Evolutionary conservation across 495 filamentous ascomycete species (phyloP).

Genomic region (Hyaloscypha hepaticicola): DNA sequence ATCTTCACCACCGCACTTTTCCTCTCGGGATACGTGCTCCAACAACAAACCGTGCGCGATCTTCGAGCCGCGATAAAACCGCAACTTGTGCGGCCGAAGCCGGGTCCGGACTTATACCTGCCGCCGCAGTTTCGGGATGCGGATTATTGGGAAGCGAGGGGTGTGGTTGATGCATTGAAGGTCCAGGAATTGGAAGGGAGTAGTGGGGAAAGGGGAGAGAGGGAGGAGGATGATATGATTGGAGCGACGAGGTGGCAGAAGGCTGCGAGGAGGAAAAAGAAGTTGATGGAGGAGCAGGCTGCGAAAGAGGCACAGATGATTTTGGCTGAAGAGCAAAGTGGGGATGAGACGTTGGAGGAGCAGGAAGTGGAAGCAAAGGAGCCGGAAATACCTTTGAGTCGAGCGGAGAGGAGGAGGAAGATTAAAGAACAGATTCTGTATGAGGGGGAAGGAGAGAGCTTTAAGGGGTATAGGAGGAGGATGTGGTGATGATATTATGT

Average conservation of each 20-base stretch:
- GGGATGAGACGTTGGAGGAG: not conserved
- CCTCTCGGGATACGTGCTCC: slow-evolving; percentile 53
- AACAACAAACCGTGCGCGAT: slow-evolving; percentile 52
- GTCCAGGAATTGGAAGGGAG: not conserved
- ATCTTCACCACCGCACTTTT: slow-evolving; percentile 52
- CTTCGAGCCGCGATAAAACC: slow-evolving; percentile 48
- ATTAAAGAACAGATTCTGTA: slow-evolving; percentile 52
- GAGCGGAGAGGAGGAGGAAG: slow-evolving; percentile 45
- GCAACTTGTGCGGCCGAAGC: slow-evolving; percentile 31
- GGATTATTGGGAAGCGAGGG: slow-evolving; percentile 22
- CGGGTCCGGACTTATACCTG: slow-evolving; percentile 43
- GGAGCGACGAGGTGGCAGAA: slow-evolving; percentile 21
- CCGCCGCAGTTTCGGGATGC: slow-evolving; percentile 30
- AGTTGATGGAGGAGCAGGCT: slow-evolving; percentile 17
- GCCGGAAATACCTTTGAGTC: slow-evolving; percentile 38
- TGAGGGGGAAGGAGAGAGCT: slow-evolving; percentile 39
- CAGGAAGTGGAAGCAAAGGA: not conserved
- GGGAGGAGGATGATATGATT: slow-evolving; percentile 23
- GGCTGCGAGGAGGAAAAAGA: slow-evolving; percentile 27
- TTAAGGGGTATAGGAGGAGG: slow-evolving; percentile 46
- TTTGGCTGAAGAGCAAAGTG: not conserved
- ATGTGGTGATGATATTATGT: slow-evolving; percentile 37
- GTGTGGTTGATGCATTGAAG: slow-evolving; percentile 5
- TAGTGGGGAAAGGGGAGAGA: slow-evolving; percentile 3
- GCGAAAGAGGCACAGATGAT: slow-evolving; percentile 20